Evolutionary conservation across 352 stramenopile genomes (phyloP).

Genomic region (Globisporangium camurandrum): DNA sequence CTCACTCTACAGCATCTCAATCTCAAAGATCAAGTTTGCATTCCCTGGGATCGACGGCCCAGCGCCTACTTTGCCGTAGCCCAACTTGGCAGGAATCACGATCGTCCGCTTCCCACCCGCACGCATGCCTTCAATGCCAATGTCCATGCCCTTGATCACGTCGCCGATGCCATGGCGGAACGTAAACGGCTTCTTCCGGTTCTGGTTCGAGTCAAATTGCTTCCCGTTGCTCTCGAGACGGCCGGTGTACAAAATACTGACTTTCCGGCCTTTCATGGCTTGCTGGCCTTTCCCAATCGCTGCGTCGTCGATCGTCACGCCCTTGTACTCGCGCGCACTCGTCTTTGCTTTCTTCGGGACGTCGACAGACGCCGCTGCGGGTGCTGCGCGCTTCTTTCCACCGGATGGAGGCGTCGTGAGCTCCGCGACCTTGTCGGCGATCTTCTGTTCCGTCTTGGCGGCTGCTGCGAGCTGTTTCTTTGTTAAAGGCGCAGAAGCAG

Average conservation of each 20-base stretch:
- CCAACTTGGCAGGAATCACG: slow-evolving; percentile 89
- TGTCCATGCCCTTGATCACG: slow-evolving; percentile 95
- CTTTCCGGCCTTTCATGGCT: slow-evolving; percentile 57
- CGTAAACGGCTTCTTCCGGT: slow-evolving; percentile 78
- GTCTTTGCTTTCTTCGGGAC: slow-evolving; percentile 76
- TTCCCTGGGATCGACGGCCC: slow-evolving; percentile 85
- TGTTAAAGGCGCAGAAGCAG: too few species aligned
- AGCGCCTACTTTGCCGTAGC: slow-evolving; percentile 87
- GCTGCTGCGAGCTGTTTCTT: slow-evolving; percentile 32
- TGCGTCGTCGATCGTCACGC: slow-evolving; percentile 70
- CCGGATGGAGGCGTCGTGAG: slow-evolving; percentile 24
- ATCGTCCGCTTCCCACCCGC: slow-evolving; percentile 89
- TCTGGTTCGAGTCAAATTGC: slow-evolving; percentile 76
- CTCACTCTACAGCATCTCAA: slow-evolving; percentile 78
- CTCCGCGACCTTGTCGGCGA: slow-evolving; percentile 44
- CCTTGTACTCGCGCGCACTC: slow-evolving; percentile 53
- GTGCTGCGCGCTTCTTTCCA: slow-evolving; percentile 62
- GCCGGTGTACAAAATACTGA: slow-evolving; percentile 79
- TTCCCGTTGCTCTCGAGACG: slow-evolving; percentile 77
- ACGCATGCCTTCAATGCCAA: slow-evolving; percentile 88
- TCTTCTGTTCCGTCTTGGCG: slow-evolving; percentile 44
- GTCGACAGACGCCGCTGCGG: slow-evolving; percentile 46
- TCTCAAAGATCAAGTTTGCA: slow-evolving; percentile 92
- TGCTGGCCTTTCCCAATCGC: slow-evolving; percentile 62
- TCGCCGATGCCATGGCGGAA: slow-evolving; percentile 83